Evolutionary conservation across 176 grass and related monocot genomes (phyloP).

Genomic region (Tuctoria greenei): DNA sequence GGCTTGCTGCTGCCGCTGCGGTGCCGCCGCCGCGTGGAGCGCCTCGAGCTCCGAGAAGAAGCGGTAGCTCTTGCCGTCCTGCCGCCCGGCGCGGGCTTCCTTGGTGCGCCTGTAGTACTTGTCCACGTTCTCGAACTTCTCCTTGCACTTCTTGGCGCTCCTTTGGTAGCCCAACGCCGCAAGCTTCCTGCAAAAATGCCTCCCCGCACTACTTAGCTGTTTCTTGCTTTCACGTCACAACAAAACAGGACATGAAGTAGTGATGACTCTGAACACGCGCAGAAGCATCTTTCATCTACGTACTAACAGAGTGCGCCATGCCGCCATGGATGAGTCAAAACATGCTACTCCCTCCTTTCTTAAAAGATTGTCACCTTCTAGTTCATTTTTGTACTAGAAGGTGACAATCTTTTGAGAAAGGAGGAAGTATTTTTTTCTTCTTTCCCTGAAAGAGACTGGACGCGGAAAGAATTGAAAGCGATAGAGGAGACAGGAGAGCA

Average conservation of each 20-base stretch:
- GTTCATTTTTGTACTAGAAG: too few species aligned
- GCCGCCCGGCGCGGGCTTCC: slow-evolving; percentile 75
- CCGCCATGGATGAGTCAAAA: slow-evolving; percentile 3
- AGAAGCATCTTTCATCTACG: slow-evolving; percentile 33
- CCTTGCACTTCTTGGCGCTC: slow-evolving; percentile 89
- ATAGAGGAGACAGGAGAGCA: slow-evolving; percentile 10
- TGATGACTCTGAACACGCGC: neutral
- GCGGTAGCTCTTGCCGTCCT: slow-evolving; percentile 96
- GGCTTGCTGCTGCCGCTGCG: neutral
- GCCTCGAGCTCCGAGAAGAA: slow-evolving; percentile 83
- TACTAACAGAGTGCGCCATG: neutral
- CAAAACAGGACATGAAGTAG: slow-evolving; percentile 7
- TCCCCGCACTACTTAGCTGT: neutral
- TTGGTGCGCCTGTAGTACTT: slow-evolving; percentile 99
- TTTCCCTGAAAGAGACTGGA: slow-evolving; percentile 32
- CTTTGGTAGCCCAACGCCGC: slow-evolving; percentile 72
- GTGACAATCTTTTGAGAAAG: too few species aligned
- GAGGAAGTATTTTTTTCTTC: neutral
- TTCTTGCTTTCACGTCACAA: slow-evolving; percentile 39
- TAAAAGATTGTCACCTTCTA: too few species aligned
- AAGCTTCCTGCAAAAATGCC: slow-evolving; percentile 62
- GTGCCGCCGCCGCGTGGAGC: slow-evolving; percentile 44
- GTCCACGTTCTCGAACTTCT: slow-evolving; percentile 98
- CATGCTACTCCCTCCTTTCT: too few species aligned
- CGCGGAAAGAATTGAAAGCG: slow-evolving; percentile 29